Evolutionary conservation across 2,329 filamentous ascomycete species (phyloP), one percentile per base, ranked within the genome.

Genomic region (Biscogniauxia mediterranea): DNA sequence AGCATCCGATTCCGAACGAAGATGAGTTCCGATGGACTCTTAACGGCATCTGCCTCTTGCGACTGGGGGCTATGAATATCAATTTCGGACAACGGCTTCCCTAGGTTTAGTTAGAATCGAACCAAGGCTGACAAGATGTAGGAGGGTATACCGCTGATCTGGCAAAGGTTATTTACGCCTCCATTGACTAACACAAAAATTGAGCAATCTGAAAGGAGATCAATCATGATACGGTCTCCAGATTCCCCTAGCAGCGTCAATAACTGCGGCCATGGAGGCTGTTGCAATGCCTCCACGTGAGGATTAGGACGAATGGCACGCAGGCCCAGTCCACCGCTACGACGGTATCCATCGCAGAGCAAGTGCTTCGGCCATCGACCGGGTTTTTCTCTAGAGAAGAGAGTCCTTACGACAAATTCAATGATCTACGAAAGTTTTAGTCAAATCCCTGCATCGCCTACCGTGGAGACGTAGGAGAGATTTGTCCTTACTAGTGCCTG

Each of bases 1-100:
- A 98, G 82, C 81, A 97, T 96, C 20, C 92, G 87, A 70, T 86
- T 92, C 62, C 93, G 88, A 54, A 93, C 85, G 69, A 99, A 89
- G 1, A 80, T 78, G 60, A 98, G 92, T 17, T 86, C 84, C 50
- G 83, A 84, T 9, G 81, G 79, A 17, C 75, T 60, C 64, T 71
- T 72, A 54, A 64, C 66, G 60, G 63, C 21, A n/a, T 26, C 46
- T 61, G 56, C n/a, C 49, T 53, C 13, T 15, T 46, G 17, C 17
- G 64, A 59, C 32, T 49, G 15, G 3, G 61, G 23, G 2, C 52
- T 57, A 58, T 64, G 75, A 59, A 68, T 57, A 49, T 77, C 72
- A 38, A 79, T 59, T 28, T 85, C 83, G 20, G 78, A 81, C 50
- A 89, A 69, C 1, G 85, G 84, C 21, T 76, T 67, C 25, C 83